phyloP scores from a whole-genome alignment of 225 moss, liverwort and hornwort species.

The Rhytidiadelphus loreus region DNA sequence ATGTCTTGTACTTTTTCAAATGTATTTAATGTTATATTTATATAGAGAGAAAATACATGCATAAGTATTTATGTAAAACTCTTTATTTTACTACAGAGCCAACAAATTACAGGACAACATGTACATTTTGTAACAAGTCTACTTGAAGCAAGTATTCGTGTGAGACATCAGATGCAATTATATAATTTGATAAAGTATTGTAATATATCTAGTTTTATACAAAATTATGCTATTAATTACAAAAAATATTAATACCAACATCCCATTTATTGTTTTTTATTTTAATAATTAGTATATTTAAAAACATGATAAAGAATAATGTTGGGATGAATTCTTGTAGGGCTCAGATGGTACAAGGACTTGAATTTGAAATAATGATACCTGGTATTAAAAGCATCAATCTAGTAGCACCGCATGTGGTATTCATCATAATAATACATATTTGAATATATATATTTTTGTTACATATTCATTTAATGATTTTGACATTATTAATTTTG shows the following conservation, averaged over 20 bases:
- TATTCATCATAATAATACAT: background rate
- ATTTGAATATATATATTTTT: background rate
- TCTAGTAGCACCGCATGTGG: slow-evolving; percentile 30
- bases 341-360: slow-evolving; percentile 41
- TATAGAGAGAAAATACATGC: background rate
- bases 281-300: background rate
- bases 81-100: background rate
- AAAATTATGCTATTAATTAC: too few species aligned
- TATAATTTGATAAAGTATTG: too few species aligned
- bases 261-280: too few species aligned
- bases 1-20: background rate
- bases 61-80: background rate
- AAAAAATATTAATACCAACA: background rate
- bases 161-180: background rate
- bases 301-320: slow-evolving; percentile 7
- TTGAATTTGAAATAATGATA: slow-evolving; percentile 32
- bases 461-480: background rate
- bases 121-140: slow-evolving; percentile 37
- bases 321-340: slow-evolving; percentile 19
- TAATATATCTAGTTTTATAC: too few species aligned
- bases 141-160: slow-evolving; percentile 32
- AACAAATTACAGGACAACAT: slow-evolving; percentile 32
- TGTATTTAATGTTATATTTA: background rate
- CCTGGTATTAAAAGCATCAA: slow-evolving; percentile 11
- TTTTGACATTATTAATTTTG: background rate